Evolutionary conservation across 805 yeast genomes (phyloP).

Genomic region (Candida adriatica): DNA sequence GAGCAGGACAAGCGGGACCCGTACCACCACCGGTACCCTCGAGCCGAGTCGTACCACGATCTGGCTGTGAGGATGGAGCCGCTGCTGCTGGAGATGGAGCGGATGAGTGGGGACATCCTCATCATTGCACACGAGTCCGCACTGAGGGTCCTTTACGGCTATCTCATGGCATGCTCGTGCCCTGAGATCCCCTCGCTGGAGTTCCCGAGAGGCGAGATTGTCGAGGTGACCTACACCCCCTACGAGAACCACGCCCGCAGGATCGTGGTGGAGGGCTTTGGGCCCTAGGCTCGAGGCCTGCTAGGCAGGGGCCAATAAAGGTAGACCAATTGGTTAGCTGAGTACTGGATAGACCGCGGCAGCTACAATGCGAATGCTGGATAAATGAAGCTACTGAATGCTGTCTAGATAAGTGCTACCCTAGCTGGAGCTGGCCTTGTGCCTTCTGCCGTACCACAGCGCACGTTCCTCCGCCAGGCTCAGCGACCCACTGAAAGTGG

Average conservation of each 20-base stretch:
- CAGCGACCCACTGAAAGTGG: constrained; percentile 42
- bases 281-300: no score
- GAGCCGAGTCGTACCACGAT: constrained; percentile 95
- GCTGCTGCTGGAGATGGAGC: constrained; percentile 84
- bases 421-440: no score
- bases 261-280: constrained; percentile 30
- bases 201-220: constrained; percentile 77
- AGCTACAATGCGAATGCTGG: no score
- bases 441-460: constrained; percentile 25
- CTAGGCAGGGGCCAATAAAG: no score
- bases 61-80: constrained; percentile 93
- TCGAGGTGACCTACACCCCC: constrained; percentile 83
- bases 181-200: constrained; percentile 74
- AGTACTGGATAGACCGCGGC: no score
- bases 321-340: no score
- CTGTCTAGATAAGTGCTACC: no score
- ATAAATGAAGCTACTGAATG: no score
- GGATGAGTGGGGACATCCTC: constrained; percentile 79
- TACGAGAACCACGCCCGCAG: constrained; percentile 65
- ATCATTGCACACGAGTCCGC: constrained; percentile 93
- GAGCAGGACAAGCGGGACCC: constrained; percentile 66
- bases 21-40: constrained; percentile 84
- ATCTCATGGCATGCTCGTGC: constrained; percentile 87
- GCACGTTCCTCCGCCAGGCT: constrained; percentile 42
- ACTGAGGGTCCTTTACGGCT: constrained; percentile 84